These are phyloP conservation scores for Scedosporium apiospermum DNA, from an alignment of 2,329 filamentous ascomycete genomes.

Conservation along the genomic window DNA sequence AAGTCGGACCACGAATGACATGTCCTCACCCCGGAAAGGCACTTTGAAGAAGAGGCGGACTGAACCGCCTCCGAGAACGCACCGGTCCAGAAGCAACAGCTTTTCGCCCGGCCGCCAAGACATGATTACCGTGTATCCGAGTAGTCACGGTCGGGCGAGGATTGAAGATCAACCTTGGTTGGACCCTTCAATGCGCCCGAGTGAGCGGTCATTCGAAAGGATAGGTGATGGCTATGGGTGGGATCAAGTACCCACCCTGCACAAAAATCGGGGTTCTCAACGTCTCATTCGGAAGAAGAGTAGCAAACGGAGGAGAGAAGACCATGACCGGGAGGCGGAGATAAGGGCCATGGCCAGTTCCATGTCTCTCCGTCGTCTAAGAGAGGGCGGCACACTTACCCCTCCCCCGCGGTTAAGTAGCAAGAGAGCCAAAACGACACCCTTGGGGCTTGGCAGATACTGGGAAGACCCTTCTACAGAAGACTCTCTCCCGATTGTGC, in stretches of 20 bases:
- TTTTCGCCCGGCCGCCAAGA: conserved; percentile 54
- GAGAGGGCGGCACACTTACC: conserved; percentile 49
- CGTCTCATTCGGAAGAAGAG: conserved; percentile 57
- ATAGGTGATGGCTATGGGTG: neutral
- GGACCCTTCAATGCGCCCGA: conserved; percentile 13
- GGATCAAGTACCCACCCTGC: conserved; percentile 36
- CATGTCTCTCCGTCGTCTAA: conserved; percentile 54
- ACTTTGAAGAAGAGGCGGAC: conserved; percentile 32
- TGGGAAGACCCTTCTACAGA: conserved; percentile 59
- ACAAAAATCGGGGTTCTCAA: conserved; percentile 53
- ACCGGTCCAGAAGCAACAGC: conserved; percentile 44
- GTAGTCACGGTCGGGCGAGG: neutral
- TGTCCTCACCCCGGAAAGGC: conserved; percentile 14
- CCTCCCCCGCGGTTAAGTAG: conserved; percentile 53
- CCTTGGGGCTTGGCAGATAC: conserved; percentile 34
- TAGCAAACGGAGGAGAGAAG: conserved; percentile 33
- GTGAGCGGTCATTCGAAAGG: conserved; percentile 3
- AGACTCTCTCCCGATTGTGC: conserved; percentile 62
- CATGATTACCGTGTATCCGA: conserved; percentile 30
- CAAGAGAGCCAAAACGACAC: conserved; percentile 49
- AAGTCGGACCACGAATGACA: conserved; percentile 20
- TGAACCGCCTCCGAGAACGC: conserved; percentile 35
- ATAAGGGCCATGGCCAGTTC: conserved; percentile 74
- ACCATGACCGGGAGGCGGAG: conserved; percentile 74
- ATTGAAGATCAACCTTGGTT: neutral